These are phyloP conservation scores for Fusarium brevicatenulatum DNA, from an alignment of 2,329 filamentous ascomycete genomes.

Conservation along the genomic window DNA sequence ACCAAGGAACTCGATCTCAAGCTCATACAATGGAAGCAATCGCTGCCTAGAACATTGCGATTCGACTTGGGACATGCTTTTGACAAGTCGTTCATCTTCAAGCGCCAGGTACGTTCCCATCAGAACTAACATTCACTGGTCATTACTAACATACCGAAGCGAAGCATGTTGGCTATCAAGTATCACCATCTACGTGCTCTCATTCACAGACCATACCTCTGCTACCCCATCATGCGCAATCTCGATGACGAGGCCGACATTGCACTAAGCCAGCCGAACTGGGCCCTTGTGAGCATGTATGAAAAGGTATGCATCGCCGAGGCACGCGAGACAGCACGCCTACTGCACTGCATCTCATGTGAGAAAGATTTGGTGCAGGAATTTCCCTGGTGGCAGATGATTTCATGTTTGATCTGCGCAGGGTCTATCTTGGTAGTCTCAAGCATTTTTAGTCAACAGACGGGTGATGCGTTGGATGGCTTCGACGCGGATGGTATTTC, in stretches of 20 bases:
- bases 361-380: background rate
- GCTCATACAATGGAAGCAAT: background rate
- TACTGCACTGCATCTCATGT: background rate
- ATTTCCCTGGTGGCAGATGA: background rate
- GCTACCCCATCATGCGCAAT: background rate
- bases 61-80: background rate
- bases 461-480: background rate
- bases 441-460: background rate
- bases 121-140: rapidly evolving
- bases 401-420: background rate
- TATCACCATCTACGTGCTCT: background rate
- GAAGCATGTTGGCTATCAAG: background rate
- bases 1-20: background rate
- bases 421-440: background rate
- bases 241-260: background rate
- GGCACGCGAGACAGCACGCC: background rate
- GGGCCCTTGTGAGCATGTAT: background rate
- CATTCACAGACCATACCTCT: background rate
- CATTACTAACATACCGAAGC: rapidly evolving
- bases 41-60: background rate
- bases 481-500: background rate
- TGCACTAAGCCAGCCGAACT: background rate
- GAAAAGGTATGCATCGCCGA: background rate
- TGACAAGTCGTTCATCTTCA: background rate
- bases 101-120: background rate